These are phyloP conservation scores for Elsinoe ampelina DNA, from an alignment of 2,329 filamentous ascomycete genomes.

Conservation along the genomic window DNA sequence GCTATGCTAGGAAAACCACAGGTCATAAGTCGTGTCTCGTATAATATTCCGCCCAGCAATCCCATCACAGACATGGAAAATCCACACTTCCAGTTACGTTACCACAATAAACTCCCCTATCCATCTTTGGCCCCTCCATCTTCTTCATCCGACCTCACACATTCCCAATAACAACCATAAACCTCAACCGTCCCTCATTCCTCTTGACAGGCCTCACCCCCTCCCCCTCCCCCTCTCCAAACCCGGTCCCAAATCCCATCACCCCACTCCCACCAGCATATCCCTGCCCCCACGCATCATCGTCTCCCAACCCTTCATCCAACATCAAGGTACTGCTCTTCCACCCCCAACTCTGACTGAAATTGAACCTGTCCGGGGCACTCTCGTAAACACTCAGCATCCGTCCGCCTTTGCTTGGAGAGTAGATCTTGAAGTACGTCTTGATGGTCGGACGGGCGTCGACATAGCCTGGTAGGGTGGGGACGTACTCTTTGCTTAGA, in stretches of 20 bases:
- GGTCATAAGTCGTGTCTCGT: constrained; percentile 1
- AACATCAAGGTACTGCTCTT: constrained; percentile 51
- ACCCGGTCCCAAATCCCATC: constrained; percentile 14
- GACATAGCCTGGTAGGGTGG: constrained; percentile 45
- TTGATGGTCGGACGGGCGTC: constrained; percentile 49
- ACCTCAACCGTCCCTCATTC: constrained; percentile 43
- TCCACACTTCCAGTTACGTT: not conserved
- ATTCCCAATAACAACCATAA: constrained; percentile 53
- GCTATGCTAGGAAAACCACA: not conserved
- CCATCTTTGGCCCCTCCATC: not conserved
- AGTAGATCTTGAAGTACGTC: constrained; percentile 55
- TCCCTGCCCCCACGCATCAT: constrained; percentile 27
- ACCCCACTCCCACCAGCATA: constrained; percentile 22
- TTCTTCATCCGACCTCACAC: constrained; percentile 21
- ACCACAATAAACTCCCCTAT: not conserved
- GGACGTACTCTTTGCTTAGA: constrained; percentile 24
- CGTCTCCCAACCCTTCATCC: constrained; percentile 35
- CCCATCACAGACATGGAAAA: not conserved
- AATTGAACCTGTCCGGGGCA: constrained; percentile 50
- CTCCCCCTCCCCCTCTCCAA: constrained; percentile 20
- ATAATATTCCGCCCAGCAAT: not conserved
- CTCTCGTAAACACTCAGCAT: constrained; percentile 51
- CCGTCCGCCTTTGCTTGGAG: constrained; percentile 48
- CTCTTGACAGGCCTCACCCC: constrained; percentile 16
- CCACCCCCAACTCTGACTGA: constrained; percentile 53